Base-by-base conservation (phyloP, 2,329 filamentous ascomycete species). In the Tolypocladium amazonense region DNA sequence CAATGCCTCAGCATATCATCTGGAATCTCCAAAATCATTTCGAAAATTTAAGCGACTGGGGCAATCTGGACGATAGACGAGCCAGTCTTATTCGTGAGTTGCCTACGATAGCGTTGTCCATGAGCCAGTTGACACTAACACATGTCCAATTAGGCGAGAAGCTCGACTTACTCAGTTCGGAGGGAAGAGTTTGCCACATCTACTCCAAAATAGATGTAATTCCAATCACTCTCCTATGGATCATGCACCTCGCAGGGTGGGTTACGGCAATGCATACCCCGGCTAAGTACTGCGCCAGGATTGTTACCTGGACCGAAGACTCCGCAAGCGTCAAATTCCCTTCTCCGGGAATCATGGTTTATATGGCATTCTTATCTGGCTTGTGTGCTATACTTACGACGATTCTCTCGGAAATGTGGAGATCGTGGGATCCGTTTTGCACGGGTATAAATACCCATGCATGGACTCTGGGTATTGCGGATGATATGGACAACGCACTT, bases 401-500 rank as follows among this genome's bases (percentile, higher is more conserved):
- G 2, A 25, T 69, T 1, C 57, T 69, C 11, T 37, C 61, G 2
- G 67, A 70, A 57, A 62, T 70, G 43, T 65, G 64, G 62, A 20
- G 57, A 9, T 61, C 69, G 57, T 70, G 68, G 68, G 64, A 70
- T 57, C 69, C 69, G 0, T 65, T 64, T 41, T 56, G 60, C 11
- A 54, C 25, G 15, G 63, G 62, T 1, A 56, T 66, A 11, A 70
- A 70, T 39, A 65, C 58, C 27, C 65, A 63, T 54, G 55, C 63
- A 20, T 71, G 66, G 65, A 68, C 66, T 0, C 59, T 69, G 23
- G 66, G 67, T 3, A 63, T 70, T n/a, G 69, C 68, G 2, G 64
- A 41, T 14, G 69, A 70, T 52, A 62, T 70, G 58, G 69, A 70
- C 59, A 59, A 60, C 27, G 65, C 70, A 60, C 38, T 70, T 39